Percentiles rank a stretch among this genome's conserved stretches.
phyloP scores from a whole-genome alignment of 139 green algal genomes.

The Micractinium conductrix region DNA sequence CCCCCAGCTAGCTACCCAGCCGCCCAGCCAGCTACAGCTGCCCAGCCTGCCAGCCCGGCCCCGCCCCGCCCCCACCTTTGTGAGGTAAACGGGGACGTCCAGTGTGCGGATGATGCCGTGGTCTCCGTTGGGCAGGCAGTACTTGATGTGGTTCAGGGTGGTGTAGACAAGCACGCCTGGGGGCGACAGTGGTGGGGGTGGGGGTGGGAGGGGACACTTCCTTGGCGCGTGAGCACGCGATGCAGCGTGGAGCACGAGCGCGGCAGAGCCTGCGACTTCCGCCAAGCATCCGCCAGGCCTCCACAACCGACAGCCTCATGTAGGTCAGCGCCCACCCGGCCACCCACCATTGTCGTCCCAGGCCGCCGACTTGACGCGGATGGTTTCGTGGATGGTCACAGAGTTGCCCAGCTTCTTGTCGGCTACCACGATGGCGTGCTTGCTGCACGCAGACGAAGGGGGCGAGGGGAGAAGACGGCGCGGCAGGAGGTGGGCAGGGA shows the following conservation, averaged over 20 bases:
- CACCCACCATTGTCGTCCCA: constrained; percentile 87
- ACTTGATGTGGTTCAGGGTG: constrained; percentile 99
- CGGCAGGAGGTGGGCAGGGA: neutral
- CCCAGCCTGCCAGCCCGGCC: neutral
- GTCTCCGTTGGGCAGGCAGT: constrained; percentile 98
- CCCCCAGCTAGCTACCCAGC: no score
- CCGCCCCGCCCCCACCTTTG: constrained; percentile 37
- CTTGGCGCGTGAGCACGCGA: no score
- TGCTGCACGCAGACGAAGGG: neutral
- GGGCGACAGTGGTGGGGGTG: no score
- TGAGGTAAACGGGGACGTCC: constrained; percentile 97
- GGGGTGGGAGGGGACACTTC: no score
- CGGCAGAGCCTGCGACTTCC: no score
- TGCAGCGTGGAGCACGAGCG: no score
- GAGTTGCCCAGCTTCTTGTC: constrained; percentile 91
- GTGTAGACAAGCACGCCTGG: constrained; percentile 97
- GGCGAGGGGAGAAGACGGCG: neutral
- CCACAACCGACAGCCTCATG: no score
- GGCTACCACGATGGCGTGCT: constrained; percentile 65
- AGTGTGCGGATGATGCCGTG: constrained; percentile 97
- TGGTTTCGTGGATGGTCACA: constrained; percentile 97
- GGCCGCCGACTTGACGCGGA: constrained; percentile 94
- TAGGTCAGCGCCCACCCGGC: no score
- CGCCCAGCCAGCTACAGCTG: neutral
- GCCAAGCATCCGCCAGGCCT: no score